Conservation (phyloP, 352 stramenopile species). For the Pythium brassicae region DNA sequence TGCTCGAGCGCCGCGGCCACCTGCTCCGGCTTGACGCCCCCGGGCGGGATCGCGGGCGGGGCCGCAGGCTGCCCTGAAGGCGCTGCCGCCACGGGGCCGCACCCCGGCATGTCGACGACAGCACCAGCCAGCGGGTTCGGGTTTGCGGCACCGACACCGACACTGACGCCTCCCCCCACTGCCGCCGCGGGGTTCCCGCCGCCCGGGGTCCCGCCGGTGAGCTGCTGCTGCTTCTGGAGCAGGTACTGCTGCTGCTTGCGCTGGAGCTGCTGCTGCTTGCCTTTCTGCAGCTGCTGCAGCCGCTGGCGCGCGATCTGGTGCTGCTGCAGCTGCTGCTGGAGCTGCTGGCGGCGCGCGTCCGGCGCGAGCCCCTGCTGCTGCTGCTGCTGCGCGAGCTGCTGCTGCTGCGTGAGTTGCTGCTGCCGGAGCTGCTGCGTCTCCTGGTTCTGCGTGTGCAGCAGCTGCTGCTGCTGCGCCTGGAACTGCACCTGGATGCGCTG, state of each 20-base stretch:
- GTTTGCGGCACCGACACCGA: too few relatives aligned
- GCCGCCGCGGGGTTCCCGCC: too few relatives aligned
- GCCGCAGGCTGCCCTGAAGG: constrained; percentile 18
- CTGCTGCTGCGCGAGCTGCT: constrained; percentile 67
- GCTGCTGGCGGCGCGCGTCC: constrained; percentile 58
- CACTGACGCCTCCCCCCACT: too few relatives aligned
- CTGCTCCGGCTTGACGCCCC: constrained; percentile 54
- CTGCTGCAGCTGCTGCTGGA: constrained; percentile 76
- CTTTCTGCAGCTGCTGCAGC: constrained; percentile 72
- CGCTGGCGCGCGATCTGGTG: constrained; percentile 61
- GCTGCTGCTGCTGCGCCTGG: constrained; percentile 67
- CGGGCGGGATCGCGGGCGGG: constrained; percentile 18
- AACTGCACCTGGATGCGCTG: constrained; percentile 81
- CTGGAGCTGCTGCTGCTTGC: constrained; percentile 78
- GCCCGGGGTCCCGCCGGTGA: constrained; percentile 15
- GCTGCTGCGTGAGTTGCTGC: constrained; percentile 71
- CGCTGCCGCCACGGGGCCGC: too few relatives aligned
- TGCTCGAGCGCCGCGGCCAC: constrained; percentile 48
- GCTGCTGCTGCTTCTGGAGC: constrained; percentile 67
- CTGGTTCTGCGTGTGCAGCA: constrained; percentile 71
- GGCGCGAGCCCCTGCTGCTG: constrained; percentile 56
- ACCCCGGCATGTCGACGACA: too few relatives aligned
- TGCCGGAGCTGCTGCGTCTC: constrained; percentile 75
- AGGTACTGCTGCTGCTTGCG: constrained; percentile 80
- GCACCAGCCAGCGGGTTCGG: too few relatives aligned